Evolutionary conservation across 73 alveolate genomes (phyloP).

Genomic region (Tetrahymena thermophila): DNA sequence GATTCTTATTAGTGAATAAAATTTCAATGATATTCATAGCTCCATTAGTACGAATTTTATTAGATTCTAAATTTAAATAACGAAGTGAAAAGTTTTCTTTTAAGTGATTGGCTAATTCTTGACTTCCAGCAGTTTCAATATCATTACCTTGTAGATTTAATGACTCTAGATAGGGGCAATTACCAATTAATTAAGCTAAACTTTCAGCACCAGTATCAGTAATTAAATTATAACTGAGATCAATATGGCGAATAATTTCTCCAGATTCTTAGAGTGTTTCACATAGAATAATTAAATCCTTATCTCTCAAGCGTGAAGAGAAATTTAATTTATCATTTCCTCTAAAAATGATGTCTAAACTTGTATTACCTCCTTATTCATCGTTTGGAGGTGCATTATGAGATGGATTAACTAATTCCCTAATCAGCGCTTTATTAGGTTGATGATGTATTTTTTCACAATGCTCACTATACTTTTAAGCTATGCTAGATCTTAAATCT

Average conservation of each 20-base stretch:
- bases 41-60: slow-evolving; percentile 88
- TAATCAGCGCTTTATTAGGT: background rate
- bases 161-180: slow-evolving; percentile 76
- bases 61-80: slow-evolving; percentile 81
- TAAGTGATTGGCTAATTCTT: slow-evolving; percentile 79
- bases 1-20: slow-evolving; percentile 73
- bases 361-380: background rate
- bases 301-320: slow-evolving; percentile 52
- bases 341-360: slow-evolving; percentile 48
- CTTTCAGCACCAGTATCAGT: slow-evolving; percentile 90
- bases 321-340: slow-evolving; percentile 81
- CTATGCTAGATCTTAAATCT: background rate
- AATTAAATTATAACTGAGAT: slow-evolving; percentile 80
- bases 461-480: background rate
- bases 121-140: slow-evolving; percentile 88
- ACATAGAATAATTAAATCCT: slow-evolving; percentile 58
- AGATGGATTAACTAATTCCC: background rate
- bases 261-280: slow-evolving; percentile 67
- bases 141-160: slow-evolving; percentile 87
- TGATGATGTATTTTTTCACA: background rate
- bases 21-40: slow-evolving; percentile 88
- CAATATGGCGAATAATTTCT: slow-evolving; percentile 77
- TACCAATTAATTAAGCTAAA: slow-evolving; percentile 70
- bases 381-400: background rate
- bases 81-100: slow-evolving; percentile 65